These are phyloP conservation scores for Ailanthus altissimus DNA, from an alignment of 345 rosid species.

Conservation along the genomic window DNA sequence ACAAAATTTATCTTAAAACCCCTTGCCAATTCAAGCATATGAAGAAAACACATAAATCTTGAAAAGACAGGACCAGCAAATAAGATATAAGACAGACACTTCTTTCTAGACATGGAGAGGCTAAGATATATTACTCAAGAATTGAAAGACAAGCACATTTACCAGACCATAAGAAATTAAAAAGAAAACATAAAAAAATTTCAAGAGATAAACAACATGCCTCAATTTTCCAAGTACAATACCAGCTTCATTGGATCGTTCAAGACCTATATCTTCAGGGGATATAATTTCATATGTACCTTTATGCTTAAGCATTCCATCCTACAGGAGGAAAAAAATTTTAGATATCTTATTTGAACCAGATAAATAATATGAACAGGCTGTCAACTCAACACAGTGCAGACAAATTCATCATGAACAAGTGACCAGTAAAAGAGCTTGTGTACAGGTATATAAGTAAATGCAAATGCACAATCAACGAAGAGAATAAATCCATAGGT, in stretches of 20 bases:
- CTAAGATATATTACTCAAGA: conserved; percentile 3
- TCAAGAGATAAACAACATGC: conserved; percentile 35
- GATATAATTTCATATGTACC: conserved; percentile 88
- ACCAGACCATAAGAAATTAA: not conserved
- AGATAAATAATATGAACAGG: not conserved
- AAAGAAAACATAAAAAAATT: not conserved
- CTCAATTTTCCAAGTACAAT: conserved; percentile 96
- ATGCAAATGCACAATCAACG: too few relatives aligned
- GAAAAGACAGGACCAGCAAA: too few relatives aligned
- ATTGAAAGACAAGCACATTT: not conserved
- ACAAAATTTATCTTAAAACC: too few relatives aligned
- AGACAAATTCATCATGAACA: not conserved
- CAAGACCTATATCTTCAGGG: conserved; percentile 91
- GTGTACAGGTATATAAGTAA: not conserved
- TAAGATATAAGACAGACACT: not conserved
- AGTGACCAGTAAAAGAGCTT: not conserved
- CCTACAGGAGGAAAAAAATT: conserved; percentile 43
- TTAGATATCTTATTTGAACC: not conserved
- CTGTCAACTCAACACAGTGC: not conserved
- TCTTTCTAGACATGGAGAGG: not conserved
- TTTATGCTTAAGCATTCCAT: conserved; percentile 95
- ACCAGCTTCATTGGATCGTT: conserved; percentile 79
- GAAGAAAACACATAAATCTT: too few relatives aligned
- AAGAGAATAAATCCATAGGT: not conserved
- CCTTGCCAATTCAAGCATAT: too few relatives aligned